These are phyloP conservation scores for Biancaea sappan DNA, from an alignment of 306 rosid genomes.

Conservation along the genomic window DNA sequence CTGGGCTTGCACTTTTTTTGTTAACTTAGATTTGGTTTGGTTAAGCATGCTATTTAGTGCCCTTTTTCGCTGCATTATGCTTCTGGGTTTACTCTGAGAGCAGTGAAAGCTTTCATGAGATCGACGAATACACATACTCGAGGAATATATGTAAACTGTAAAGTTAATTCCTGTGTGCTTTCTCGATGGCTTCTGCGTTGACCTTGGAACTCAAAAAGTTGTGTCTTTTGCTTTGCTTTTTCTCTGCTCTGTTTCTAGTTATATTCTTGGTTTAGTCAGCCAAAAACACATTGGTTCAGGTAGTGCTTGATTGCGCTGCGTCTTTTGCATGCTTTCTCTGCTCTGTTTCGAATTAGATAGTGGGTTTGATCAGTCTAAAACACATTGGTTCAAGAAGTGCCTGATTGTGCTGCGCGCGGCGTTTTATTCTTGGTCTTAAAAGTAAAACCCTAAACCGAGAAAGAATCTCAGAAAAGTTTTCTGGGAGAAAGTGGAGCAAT, in stretches of 20 bases:
- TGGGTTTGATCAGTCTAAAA: background rate
- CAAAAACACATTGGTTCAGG: conserved; percentile 31
- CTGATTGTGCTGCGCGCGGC: too few species aligned
- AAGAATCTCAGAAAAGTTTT: background rate
- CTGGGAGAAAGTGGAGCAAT: conserved; percentile 30
- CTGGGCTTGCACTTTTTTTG: too few species aligned
- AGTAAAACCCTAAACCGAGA: conserved; percentile 26
- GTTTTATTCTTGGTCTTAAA: too few species aligned
- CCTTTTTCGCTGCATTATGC: conserved; percentile 1
- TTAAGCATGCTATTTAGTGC: conserved; percentile 6
- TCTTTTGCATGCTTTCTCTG: conserved; percentile 41
- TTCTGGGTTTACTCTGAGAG: background rate
- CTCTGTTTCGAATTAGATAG: conserved; percentile 8
- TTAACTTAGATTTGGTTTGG: too few species aligned
- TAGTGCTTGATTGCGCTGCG: conserved; percentile 34
- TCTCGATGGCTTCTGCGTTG: conserved; percentile 49
- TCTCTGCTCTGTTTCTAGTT: conserved; percentile 15
- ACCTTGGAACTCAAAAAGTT: conserved; percentile 43
- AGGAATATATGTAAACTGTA: too few species aligned
- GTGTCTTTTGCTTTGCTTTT: conserved; percentile 34
- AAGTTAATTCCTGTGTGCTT: conserved; percentile 34
- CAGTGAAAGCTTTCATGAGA: conserved; percentile 28
- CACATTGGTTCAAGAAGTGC: conserved; percentile 29
- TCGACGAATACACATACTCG: conserved; percentile 11
- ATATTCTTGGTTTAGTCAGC: conserved; percentile 3